Conservation (phyloP, 495 filamentous ascomycete genomes). For the Bacidia gigantensis region DNA sequence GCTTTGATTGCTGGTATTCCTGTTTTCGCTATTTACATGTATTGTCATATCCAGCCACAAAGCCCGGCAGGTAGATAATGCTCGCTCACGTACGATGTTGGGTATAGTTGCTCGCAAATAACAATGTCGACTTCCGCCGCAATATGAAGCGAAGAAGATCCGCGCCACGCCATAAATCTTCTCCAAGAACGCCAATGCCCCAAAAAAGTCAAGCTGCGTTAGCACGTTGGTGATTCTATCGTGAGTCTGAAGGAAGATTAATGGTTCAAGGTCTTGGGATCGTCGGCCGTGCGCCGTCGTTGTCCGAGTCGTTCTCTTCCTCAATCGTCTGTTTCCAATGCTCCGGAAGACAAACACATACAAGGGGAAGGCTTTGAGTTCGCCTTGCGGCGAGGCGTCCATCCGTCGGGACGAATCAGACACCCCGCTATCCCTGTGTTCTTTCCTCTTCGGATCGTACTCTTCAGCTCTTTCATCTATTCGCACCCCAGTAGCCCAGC, state of each 20-base stretch:
- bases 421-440: conserved; percentile 84
- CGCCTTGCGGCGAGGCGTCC: conserved; percentile 54
- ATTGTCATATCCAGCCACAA: background rate
- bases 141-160: background rate
- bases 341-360: conserved; percentile 93
- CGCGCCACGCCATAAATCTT: background rate
- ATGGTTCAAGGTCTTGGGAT: conserved; percentile 7
- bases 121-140: background rate
- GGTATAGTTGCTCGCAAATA: conserved; percentile 2
- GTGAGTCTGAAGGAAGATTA: background rate
- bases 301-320: conserved; percentile 45
- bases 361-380: conserved; percentile 95
- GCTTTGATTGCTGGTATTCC: no score
- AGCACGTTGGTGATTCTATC: background rate
- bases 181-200: conserved; percentile 8
- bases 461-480: conserved; percentile 76
- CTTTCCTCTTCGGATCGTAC: conserved; percentile 60
- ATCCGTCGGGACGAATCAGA: conserved; percentile 62
- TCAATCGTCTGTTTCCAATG: conserved; percentile 98
- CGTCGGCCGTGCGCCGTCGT: conserved; percentile 13
- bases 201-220: background rate
- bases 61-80: background rate
- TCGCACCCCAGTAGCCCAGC: conserved; percentile 91
- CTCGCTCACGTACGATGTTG: conserved; percentile 4
- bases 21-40: background rate